Evolutionary conservation across 257 asterid genomes (phyloP), one percentile per base, ranked within the genome.

Genomic region (Dorcoceras hygrometricum): DNA sequence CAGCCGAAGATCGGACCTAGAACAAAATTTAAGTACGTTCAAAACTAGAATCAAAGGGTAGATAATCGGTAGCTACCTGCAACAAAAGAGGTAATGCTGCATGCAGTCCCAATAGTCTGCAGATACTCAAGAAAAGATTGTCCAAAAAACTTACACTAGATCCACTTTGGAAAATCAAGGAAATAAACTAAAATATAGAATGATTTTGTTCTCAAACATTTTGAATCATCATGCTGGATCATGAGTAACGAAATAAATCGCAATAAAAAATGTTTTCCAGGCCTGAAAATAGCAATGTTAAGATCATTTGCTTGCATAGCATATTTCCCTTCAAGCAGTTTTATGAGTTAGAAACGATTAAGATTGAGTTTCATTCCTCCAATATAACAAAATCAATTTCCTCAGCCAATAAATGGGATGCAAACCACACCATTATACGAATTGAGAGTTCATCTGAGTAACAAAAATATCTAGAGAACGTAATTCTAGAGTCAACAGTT

Each of bases 1-100:
- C 85, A 74, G 99, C 90, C 65, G 99, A 93, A 71, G 95, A 94
- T 63, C 99, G 95, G 54, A 93, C 96, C 98, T 92, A 75, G 51
- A 73, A 54, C 29, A 54, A 62, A 67, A 66, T 39, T 24, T 66
- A 67, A 67, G 43, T 53, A 22, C 74, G 68, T 59, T 24, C 50
- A 12, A 2, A 11, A 62, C 67, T 50, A 43, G 29, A 61, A 57
- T 32, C 2, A 22, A 32, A 8, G 50, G 58, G 32, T 36, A 29
- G 27, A 39, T 31, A 27, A 43, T 53, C 20, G 43, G 34, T n/a
- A 32, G 62, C 51, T 18, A 26, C 53, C 12, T 31, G 62, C 53
- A 23, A 27, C 55, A 62, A n/a, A 22, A 63, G 34, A 10, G n/a
- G 34, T 46, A 48, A 27, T 34, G 43, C 16, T 16, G 36, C 53